These are phyloP conservation scores for Fibroporia radiculosa DNA, from an alignment of 768 basidiomycete species.

Conservation along the genomic window DNA sequence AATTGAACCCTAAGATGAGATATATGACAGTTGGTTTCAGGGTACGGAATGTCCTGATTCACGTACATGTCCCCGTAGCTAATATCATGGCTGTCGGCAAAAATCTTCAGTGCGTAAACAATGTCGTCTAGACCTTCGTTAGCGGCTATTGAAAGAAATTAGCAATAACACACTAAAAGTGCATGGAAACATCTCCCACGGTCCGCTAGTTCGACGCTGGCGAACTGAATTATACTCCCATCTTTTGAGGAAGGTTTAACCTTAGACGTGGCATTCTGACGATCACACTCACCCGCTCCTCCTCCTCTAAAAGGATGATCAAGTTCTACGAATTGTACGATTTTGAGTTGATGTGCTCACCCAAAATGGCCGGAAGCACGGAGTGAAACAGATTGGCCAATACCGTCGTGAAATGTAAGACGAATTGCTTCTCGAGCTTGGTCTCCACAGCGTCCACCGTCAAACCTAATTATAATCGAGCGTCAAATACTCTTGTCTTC, in stretches of 20 bases:
- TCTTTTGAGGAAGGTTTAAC: constrained; percentile 4
- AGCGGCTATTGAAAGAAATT: constrained; percentile 3
- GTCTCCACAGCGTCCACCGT: constrained; percentile 24
- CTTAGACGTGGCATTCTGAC: background rate
- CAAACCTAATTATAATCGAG: constrained; percentile 16
- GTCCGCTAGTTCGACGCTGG: constrained; percentile 10
- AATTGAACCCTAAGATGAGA: constrained; percentile 20
- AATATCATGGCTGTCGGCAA: constrained; percentile 10
- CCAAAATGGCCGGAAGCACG: constrained; percentile 8
- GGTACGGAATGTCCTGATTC: background rate
- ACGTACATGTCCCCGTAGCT: constrained; percentile 15
- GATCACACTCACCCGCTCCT: constrained; percentile 11
- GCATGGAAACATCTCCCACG: constrained; percentile 1
- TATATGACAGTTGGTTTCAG: no score
- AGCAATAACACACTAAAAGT: background rate
- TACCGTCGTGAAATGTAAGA: constrained; percentile 21
- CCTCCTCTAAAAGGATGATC: constrained; percentile 6
- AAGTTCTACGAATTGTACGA: background rate
- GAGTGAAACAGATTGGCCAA: constrained; percentile 13
- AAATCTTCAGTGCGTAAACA: constrained; percentile 6
- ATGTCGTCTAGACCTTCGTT: constrained; percentile 14
- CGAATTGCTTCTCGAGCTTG: constrained; percentile 14
- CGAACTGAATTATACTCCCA: constrained; percentile 15
- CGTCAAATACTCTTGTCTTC: background rate
- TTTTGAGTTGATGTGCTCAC: constrained; percentile 1